A percentile compares a stretch with the other conserved stretches of the same genome.
Evolutionary conservation across 257 asterid species (phyloP).

Genomic region (Petrea volubilis): DNA sequence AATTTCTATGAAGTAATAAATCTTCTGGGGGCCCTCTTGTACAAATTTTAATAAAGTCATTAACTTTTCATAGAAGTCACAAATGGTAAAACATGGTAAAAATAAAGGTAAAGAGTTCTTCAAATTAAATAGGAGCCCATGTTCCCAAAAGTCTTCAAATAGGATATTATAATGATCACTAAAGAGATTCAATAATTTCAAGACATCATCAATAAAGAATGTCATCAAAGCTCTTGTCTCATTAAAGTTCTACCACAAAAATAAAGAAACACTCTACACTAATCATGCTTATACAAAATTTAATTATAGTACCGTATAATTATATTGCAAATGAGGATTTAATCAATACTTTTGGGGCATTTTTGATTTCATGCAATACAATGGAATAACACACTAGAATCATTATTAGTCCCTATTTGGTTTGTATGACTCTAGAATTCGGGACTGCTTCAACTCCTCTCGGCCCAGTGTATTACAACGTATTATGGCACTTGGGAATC

Average conservation of each 20-base stretch:
- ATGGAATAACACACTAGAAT: too few species aligned
- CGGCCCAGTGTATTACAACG: too few species aligned
- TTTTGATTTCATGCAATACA: too few species aligned
- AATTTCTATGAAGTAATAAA: neutral
- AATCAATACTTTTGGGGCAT: too few species aligned
- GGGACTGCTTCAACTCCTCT: too few species aligned
- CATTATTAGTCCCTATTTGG: too few species aligned
- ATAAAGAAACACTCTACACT: slow-evolving; percentile 10
- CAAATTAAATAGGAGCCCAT: slow-evolving; percentile 31
- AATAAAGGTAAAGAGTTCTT: slow-evolving; percentile 11
- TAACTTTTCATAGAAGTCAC: slow-evolving; percentile 30
- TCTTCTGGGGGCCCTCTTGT: slow-evolving; percentile 18
- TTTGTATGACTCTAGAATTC: too few species aligned
- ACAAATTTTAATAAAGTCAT: slow-evolving; percentile 25
- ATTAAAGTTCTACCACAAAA: slow-evolving; percentile 29
- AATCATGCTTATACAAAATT: slow-evolving; percentile 4
- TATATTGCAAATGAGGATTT: neutral
- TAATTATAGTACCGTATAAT: neutral
- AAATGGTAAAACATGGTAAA: neutral
- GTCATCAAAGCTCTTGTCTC: slow-evolving; percentile 42
- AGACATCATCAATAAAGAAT: slow-evolving; percentile 23
- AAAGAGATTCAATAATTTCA: slow-evolving; percentile 42
- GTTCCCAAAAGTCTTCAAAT: slow-evolving; percentile 42
- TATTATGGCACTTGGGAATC: too few species aligned
- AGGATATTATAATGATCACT: slow-evolving; percentile 21